Conservation (phyloP, 257 asterid genomes). For the Ilex aquifolium region DNA sequence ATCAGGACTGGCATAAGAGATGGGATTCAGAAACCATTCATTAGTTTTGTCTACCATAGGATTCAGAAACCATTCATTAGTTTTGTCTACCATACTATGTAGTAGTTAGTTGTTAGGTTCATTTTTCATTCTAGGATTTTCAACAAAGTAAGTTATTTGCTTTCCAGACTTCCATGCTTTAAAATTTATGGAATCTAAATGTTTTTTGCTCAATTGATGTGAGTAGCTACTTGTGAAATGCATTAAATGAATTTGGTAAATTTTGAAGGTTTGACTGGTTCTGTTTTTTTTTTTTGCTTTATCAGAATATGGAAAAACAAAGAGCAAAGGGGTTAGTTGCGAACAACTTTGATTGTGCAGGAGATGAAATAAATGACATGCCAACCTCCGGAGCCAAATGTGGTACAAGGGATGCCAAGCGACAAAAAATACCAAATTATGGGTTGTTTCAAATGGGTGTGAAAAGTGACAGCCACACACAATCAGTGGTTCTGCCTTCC, state of each 20-base stretch:
- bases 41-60: background rate
- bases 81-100: background rate
- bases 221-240: too few relatives aligned
- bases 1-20: too few relatives aligned
- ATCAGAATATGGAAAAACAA: constrained; percentile 7
- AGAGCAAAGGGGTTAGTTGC: constrained; percentile 21
- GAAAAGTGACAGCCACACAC: constrained; percentile 18
- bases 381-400: constrained; percentile 9
- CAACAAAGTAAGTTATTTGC: background rate
- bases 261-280: background rate
- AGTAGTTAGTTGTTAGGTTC: background rate
- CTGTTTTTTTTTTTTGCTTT: background rate
- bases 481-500: constrained; percentile 13
- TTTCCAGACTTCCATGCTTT: background rate
- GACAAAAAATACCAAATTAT: constrained; percentile 55
- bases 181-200: background rate
- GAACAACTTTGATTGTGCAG: constrained; percentile 18
- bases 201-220: too few relatives aligned
- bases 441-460: constrained; percentile 26
- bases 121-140: background rate
- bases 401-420: constrained; percentile 51
- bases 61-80: too few relatives aligned
- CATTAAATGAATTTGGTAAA: background rate
- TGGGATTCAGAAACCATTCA: too few relatives aligned
- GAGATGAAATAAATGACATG: constrained; percentile 14